A percentile compares a stretch with the other conserved stretches of the same genome.
Evolutionary conservation across 75 land plant genomes (phyloP).

Genomic region (Pinus tabuliformis): DNA sequence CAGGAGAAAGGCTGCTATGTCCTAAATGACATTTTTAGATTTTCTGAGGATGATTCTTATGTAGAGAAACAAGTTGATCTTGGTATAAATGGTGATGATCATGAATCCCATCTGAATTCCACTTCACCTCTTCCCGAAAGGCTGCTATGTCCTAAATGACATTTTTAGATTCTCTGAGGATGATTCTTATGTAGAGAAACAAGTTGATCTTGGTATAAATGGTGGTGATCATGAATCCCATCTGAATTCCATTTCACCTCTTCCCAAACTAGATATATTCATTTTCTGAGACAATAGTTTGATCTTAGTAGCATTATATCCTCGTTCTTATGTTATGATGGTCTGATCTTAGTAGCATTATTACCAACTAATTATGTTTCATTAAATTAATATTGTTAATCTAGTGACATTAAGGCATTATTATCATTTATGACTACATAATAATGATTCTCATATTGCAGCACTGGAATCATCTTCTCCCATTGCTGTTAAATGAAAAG

Average conservation of each 20-base stretch:
- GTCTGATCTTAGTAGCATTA: neutral
- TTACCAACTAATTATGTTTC: neutral
- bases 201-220: constrained; percentile 18
- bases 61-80: constrained; percentile 22
- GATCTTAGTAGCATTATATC: neutral
- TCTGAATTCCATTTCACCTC: constrained; percentile 13
- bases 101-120: constrained; percentile 21
- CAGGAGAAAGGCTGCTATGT: constrained; percentile 82
- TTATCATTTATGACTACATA: neutral
- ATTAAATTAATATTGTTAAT: neutral
- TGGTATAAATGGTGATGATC: constrained; percentile 22
- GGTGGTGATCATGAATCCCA: constrained; percentile 27
- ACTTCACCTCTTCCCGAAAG: constrained; percentile 29
- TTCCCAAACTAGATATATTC: constrained; percentile 31
- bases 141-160: constrained; percentile 80
- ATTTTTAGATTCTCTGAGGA: constrained; percentile 67
- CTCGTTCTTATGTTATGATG: neutral
- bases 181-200: constrained; percentile 29
- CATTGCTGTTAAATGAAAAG: constrained; percentile 20
- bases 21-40: constrained; percentile 75
- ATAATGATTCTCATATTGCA: constrained; percentile 4
- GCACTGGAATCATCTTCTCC: neutral
- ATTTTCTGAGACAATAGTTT: neutral
- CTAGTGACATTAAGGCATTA: neutral
- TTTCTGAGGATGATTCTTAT: constrained; percentile 47